These are phyloP conservation scores for Polygonum maritimum DNA, from an alignment of 148 eudicot genomes.

Conservation along the genomic window DNA sequence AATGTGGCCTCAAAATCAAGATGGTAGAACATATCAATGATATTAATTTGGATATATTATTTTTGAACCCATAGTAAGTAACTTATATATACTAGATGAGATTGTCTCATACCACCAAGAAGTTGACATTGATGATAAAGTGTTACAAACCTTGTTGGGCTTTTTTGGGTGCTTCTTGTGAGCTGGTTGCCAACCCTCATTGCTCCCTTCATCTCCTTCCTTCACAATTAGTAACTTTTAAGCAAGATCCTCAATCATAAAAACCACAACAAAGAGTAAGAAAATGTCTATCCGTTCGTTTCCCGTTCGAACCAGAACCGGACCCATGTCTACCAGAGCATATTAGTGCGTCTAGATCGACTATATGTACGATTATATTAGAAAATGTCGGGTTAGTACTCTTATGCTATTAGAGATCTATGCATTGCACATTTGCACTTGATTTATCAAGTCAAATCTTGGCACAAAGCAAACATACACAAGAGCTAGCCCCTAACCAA, in stretches of 20 bases:
- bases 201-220: not conserved
- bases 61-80: not conserved
- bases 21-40: not conserved
- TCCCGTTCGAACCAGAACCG: too few relatives aligned
- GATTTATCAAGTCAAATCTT: too few relatives aligned
- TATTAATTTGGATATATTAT: not conserved
- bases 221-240: not conserved
- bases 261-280: too few relatives aligned
- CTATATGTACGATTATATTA: too few relatives aligned
- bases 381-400: too few relatives aligned
- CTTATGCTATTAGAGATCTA: too few relatives aligned
- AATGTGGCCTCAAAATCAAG: too few relatives aligned
- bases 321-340: too few relatives aligned
- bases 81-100: not conserved
- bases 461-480: not conserved
- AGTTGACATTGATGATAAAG: not conserved
- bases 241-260: not conserved
- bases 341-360: too few relatives aligned
- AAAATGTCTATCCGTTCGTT: too few relatives aligned
- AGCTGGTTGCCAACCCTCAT: conserved; percentile 5
- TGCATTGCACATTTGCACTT: too few relatives aligned
- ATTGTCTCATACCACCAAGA: not conserved
- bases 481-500: not conserved
- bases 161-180: conserved; percentile 5
- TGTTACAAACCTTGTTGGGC: not conserved